phyloP scores from a whole-genome alignment of 306 rosid species.

The Sophora flavescens region DNA sequence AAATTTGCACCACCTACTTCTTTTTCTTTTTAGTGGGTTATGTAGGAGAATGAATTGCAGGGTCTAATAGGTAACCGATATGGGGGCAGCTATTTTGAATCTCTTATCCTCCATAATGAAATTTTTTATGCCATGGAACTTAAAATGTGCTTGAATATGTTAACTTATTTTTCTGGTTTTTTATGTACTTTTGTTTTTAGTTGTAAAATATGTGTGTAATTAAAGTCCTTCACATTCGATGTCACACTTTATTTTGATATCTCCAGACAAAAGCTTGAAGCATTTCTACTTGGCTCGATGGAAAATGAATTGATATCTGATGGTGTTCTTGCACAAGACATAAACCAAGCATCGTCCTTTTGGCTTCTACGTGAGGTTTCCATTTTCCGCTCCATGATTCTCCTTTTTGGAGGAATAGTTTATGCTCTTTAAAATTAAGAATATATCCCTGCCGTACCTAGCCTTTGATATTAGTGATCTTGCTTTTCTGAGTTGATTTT shows the following conservation, averaged over 20 bases:
- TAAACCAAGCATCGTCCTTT: conserved; percentile 90
- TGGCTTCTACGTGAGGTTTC: conserved; percentile 93
- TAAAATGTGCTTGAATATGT: conserved; percentile 12
- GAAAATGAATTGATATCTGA: conserved; percentile 89
- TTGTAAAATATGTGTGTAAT: conserved; percentile 27
- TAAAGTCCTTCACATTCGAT: conserved; percentile 30
- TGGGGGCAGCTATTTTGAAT: conserved; percentile 28
- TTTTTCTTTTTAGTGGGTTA: background rate
- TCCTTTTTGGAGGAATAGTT: conserved; percentile 26
- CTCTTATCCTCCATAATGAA: conserved; percentile 25
- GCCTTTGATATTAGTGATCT: conserved; percentile 24
- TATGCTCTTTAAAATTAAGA: conserved; percentile 37
- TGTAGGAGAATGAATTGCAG: conserved; percentile 21
- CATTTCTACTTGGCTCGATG: conserved; percentile 83
- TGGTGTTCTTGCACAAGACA: conserved; percentile 94
- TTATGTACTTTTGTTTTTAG: conserved; percentile 6
- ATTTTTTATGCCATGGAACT: conserved; percentile 22
- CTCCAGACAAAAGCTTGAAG: conserved; percentile 94
- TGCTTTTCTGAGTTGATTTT: conserved; percentile 12
- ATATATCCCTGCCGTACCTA: background rate
- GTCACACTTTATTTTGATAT: conserved; percentile 44
- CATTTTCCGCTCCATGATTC: conserved; percentile 37
- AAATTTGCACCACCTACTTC: conserved; percentile 6
- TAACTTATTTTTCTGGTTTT: conserved; percentile 3
- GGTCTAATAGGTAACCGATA: conserved; percentile 34